Conservation (phyloP, 2,329 filamentous ascomycete species). For the Fusarium multiceps region DNA sequence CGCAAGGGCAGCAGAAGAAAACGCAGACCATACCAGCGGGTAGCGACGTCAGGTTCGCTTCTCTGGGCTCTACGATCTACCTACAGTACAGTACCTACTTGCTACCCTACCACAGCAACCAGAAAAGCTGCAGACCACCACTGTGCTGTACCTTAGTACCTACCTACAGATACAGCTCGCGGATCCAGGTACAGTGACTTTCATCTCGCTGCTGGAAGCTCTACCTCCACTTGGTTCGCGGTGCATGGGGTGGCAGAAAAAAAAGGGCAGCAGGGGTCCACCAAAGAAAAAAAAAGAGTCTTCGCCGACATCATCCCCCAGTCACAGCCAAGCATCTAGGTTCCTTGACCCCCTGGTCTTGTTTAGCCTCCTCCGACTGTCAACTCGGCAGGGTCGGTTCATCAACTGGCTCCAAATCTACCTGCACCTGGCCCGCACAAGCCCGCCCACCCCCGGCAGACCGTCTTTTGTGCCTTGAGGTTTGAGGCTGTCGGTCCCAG, state of each 20-base stretch:
- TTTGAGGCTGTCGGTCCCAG: constrained; percentile 42
- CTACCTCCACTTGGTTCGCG: constrained; percentile 28
- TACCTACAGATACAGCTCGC: constrained; percentile 3
- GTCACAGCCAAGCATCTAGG: constrained; percentile 43
- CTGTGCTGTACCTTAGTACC: background rate
- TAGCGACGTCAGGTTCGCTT: constrained; percentile 16
- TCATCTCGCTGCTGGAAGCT: constrained; percentile 21
- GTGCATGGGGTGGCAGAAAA: constrained; percentile 38
- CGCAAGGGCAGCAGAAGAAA: constrained; percentile 30
- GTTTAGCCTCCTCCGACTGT: constrained; percentile 46
- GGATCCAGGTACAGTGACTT: constrained; percentile 47
- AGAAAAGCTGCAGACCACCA: background rate
- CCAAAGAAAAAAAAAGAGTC: constrained; percentile 19
- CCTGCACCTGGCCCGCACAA: constrained; percentile 36
- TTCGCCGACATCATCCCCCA: constrained; percentile 45
- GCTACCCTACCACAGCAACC: constrained; percentile 1
- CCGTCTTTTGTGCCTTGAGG: constrained; percentile 45
- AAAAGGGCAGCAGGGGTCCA: constrained; percentile 44
- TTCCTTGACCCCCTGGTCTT: constrained; percentile 44
- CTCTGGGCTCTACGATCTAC: background rate
- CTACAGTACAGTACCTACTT: background rate
- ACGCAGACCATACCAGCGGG: constrained; percentile 22
- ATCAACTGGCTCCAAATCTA: constrained; percentile 45
- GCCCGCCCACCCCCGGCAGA: constrained; percentile 45
- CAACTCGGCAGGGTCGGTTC: constrained; percentile 47